Conservation (phyloP, 2,329 filamentous ascomycete genomes). For the Sarocladium brachiariae region DNA sequence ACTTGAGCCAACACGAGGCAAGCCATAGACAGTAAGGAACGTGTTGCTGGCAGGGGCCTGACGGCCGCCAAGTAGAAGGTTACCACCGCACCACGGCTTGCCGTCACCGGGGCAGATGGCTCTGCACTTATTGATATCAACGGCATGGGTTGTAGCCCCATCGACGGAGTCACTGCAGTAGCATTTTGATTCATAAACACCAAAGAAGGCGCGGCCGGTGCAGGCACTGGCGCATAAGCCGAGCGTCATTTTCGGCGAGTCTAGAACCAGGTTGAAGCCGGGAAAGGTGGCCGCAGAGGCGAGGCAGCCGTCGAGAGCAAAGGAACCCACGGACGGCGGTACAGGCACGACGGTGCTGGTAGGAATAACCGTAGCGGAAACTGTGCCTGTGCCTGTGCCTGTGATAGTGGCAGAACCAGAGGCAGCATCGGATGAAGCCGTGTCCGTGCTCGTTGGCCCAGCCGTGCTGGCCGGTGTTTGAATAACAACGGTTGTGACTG, state of each 20-base stretch:
- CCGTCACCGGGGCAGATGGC: conserved; percentile 18
- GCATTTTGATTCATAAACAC: conserved; percentile 13
- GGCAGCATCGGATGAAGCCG: too few species aligned
- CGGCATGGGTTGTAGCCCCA: conserved; percentile 9
- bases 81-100: conserved; percentile 17
- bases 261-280: not conserved
- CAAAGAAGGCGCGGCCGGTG: not conserved
- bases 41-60: not conserved
- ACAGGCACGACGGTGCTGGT: not conserved
- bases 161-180: conserved; percentile 18
- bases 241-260: not conserved
- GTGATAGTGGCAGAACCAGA: too few species aligned
- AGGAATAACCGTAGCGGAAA: not conserved
- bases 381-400: too few species aligned
- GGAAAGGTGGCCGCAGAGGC: not conserved
- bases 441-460: too few species aligned
- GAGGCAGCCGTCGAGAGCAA: not conserved
- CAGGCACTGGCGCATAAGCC: not conserved
- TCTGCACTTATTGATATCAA: conserved; percentile 13
- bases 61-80: conserved; percentile 6
- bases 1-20: not conserved
- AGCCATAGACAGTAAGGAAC: not conserved
- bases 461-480: not conserved
- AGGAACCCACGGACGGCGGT: not conserved
- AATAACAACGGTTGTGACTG: not conserved